These are phyloP conservation scores for Stropharia rugosoannulata DNA, from an alignment of 768 basidiomycete genomes.

Conservation along the genomic window DNA sequence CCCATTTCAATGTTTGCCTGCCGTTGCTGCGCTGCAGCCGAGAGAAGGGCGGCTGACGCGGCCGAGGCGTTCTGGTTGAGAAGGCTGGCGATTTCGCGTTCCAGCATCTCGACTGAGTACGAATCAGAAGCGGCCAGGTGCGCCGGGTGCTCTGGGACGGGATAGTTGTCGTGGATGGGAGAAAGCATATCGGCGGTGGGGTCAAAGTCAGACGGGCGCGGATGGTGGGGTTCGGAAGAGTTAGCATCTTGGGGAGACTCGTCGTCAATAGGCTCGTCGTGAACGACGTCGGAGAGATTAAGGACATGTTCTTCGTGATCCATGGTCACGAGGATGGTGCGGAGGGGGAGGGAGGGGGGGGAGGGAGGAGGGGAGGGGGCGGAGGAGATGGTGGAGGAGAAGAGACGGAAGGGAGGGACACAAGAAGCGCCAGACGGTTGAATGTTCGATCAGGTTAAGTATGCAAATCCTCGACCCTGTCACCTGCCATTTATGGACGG, in stretches of 20 bases:
- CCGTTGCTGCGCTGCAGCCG: constrained; percentile 67
- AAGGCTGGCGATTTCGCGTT: constrained; percentile 74
- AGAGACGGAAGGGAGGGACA: constrained; percentile 2
- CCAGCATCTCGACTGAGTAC: constrained; percentile 71
- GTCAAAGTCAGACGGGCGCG: constrained; percentile 32
- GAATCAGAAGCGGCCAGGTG: constrained; percentile 41
- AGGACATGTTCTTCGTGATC: constrained; percentile 65
- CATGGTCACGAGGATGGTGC: constrained; percentile 23
- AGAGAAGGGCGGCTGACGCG: constrained; percentile 61
- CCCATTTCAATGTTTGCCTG: constrained; percentile 46
- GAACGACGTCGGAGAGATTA: constrained; percentile 81
- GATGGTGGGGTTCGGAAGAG: constrained; percentile 25
- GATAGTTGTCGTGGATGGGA: constrained; percentile 34
- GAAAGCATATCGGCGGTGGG: constrained; percentile 35
- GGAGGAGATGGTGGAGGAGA: background rate
- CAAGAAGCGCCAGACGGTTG: background rate
- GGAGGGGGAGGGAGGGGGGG: constrained; percentile 2
- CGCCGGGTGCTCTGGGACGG: constrained; percentile 33
- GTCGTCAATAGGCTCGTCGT: constrained; percentile 72
- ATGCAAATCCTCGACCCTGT: constrained; percentile 11
- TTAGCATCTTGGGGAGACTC: constrained; percentile 39
- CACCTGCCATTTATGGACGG: constrained; percentile 13
- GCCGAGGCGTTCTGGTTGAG: constrained; percentile 76
- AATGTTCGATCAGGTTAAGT: constrained; percentile 11
- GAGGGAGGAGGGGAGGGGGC: background rate